Base-by-base conservation (phyloP, 2,329 filamentous ascomycete genomes). In the Epichloe glyceriae region DNA sequence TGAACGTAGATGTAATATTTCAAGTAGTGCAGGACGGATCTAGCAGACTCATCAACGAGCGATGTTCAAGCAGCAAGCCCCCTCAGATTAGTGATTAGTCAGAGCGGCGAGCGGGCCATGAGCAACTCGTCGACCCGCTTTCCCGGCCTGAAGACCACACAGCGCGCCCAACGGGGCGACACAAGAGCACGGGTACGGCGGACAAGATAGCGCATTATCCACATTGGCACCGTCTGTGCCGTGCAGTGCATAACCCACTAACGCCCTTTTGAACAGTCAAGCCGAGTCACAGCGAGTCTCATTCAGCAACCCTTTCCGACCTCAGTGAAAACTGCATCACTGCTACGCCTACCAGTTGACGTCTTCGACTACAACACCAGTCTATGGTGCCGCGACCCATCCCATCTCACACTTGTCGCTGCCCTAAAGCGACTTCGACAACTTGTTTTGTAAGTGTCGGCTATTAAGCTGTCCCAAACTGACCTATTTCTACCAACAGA, bases 261-360 rank as follows among this genome's bases (percentile, higher is more conserved):
- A 43, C 46, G 19, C 19, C 38, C 17, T 37, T 22, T 43, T 12
- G 10, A 37, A 8, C 7, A n/a, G 19, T 37, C 17, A 5, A 33
- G 22, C 20, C 20, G 14, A 40, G 20, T 47, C 44, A 20, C 30
- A 38, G 44, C 19, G 34, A 35, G 44, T 46, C 33, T 5, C n/a
- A 45, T 12, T 19, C 26, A 41, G 37, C 46, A 26, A 34, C 38
- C 41, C 34, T 50, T 45, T n/a, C 34, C 33, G 33, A 22, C 33
- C 47, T 39, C 41, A 15, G 34, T 46, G 42, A 50, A 50, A 50
- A 46, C 48, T 50, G 48, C 48, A 50, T 50, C 48, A 50, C 41
- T 37, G 26, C 41, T 46, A 43, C 40, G 41, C 33, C 42, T 39
- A 8, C 15, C 38, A 15, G 14, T 43, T 38, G 47, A 44, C 42